Conservation (phyloP, 805 yeast species). For the Jamesozyma hellenica region DNA sequence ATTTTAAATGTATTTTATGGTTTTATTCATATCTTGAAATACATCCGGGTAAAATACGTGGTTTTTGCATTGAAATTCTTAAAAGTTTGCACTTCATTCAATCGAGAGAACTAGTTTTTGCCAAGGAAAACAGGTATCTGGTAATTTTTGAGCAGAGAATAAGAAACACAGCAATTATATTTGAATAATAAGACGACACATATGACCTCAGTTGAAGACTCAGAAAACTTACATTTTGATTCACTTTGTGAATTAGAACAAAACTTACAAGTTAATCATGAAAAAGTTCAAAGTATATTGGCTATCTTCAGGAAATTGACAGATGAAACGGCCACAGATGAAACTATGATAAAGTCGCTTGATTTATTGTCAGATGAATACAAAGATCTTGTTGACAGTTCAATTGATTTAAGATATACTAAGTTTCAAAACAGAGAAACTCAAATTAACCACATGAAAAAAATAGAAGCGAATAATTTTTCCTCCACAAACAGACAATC, state of each 20-base stretch:
- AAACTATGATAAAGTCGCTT: conserved; percentile 8
- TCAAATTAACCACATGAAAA: conserved; percentile 4
- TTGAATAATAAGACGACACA: no score
- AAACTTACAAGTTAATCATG: conserved; percentile 14
- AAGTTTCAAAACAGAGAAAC: conserved; percentile 18
- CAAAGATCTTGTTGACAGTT: conserved; percentile 6
- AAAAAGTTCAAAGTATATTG: conserved; percentile 10
- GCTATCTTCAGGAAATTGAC: conserved; percentile 8
- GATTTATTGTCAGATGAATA: conserved; percentile 10
- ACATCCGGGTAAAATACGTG: no score
- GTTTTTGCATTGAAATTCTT: no score
- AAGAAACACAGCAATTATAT: background rate
- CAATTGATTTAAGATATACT: conserved; percentile 14
- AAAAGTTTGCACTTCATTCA: no score
- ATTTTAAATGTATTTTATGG: no score
- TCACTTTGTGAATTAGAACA: conserved; percentile 21
- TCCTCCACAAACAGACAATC: no score
- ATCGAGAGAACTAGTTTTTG: no score
- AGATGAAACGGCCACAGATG: conserved; percentile 12
- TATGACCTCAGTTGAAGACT: conserved; percentile 1
- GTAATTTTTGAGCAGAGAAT: no score
- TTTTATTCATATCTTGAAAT: no score
- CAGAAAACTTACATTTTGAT: conserved; percentile 15
- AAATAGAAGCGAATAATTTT: conserved; percentile 4
- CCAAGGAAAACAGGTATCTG: no score